Evolutionary conservation across 2,329 filamentous ascomycete genomes (phyloP).

Genomic region (Lomentospora prolificans): DNA sequence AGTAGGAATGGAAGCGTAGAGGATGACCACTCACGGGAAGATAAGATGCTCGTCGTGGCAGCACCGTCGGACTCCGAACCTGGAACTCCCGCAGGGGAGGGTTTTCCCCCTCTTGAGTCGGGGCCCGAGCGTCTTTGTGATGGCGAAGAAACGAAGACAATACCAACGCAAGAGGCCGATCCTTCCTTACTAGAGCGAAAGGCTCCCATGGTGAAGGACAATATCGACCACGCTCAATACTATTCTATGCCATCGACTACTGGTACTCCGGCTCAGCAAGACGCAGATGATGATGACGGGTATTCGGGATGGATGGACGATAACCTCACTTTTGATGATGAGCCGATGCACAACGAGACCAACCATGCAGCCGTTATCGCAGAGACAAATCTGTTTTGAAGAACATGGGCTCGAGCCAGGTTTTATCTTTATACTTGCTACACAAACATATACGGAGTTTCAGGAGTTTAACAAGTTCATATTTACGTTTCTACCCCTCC

Average conservation of each 20-base stretch:
- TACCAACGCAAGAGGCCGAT: background rate
- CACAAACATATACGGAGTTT: no score
- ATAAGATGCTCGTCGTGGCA: conserved; percentile 53
- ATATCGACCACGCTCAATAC: background rate
- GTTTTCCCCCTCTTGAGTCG: background rate
- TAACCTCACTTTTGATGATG: background rate
- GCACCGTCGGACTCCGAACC: conserved; percentile 55
- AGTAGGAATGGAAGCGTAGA: conserved; percentile 25
- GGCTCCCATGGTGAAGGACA: background rate
- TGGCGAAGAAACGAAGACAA: background rate
- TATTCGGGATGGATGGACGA: conserved; percentile 21
- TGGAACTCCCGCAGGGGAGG: conserved; percentile 29
- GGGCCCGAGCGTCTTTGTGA: no score
- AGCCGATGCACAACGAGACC: background rate
- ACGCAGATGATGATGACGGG: conserved; percentile 15
- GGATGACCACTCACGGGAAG: conserved; percentile 27
- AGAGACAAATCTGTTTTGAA: background rate
- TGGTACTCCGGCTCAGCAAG: conserved; percentile 11
- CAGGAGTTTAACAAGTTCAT: no score
- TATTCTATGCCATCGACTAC: conserved; percentile 3
- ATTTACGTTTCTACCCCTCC: no score
- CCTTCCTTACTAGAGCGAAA: background rate
- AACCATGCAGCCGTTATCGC: background rate
- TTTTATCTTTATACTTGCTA: no score
- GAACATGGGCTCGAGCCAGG: background rate